phyloP scores from a whole-genome alignment of 78 protist genomes.

The Guillardia theta region DNA sequence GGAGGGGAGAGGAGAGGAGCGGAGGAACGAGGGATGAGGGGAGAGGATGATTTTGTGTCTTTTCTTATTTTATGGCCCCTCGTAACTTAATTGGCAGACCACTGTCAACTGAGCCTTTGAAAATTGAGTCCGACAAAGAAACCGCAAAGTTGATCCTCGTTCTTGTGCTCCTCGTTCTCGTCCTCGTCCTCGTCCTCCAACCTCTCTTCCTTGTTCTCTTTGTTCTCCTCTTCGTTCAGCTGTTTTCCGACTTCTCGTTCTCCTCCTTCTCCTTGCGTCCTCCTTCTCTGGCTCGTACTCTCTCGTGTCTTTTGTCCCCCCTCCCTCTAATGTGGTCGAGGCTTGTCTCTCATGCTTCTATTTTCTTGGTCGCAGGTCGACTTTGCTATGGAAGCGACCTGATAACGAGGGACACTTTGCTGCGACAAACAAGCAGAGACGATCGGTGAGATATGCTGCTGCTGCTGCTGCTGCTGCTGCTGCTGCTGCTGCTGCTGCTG shows the following conservation, averaged over 20 bases:
- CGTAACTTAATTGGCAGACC: too few species aligned
- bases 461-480: background rate
- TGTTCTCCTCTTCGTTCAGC: too few species aligned
- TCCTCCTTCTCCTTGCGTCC: too few species aligned
- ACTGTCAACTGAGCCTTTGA: too few species aligned
- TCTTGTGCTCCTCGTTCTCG: background rate
- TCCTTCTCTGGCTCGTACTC: too few species aligned
- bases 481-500: background rate
- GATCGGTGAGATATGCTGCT: background rate
- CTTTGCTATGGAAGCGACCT: background rate
- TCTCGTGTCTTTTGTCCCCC: too few species aligned
- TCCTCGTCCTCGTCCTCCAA: too few species aligned
- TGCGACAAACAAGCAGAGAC: background rate
- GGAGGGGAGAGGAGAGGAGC: background rate
- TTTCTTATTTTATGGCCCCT: too few species aligned
- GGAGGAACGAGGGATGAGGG: background rate
- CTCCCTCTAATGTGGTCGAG: too few species aligned
- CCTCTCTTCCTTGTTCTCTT: too few species aligned
- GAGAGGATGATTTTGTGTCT: too few species aligned
- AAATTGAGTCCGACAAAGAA: background rate
- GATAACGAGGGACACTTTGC: background rate
- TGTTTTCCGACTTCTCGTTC: too few species aligned
- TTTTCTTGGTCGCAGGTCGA: background rate
- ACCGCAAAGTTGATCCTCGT: background rate
- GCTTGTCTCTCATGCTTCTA: background rate